phyloP scores from a whole-genome alignment of 169 alveolate genomes.

The Theileria orientalis region DNA sequence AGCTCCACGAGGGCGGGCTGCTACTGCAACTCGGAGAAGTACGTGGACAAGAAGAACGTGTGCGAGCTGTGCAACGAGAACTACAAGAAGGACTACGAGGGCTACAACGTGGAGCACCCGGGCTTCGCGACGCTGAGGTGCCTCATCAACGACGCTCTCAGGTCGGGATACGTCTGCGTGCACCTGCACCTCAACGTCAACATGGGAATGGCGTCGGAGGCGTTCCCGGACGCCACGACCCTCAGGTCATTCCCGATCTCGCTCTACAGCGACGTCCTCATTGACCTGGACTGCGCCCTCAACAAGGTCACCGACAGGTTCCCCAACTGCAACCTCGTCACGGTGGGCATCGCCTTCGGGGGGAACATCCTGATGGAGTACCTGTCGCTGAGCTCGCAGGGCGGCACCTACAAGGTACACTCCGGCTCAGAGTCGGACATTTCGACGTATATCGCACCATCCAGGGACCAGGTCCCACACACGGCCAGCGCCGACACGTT shows the following conservation, averaged over 20 bases:
- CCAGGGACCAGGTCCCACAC: neutral
- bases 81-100: conserved; percentile 6
- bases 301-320: conserved; percentile 27
- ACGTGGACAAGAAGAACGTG: neutral
- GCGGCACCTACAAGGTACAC: neutral
- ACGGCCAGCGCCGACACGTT: neutral
- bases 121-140: conserved; percentile 18
- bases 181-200: conserved; percentile 61
- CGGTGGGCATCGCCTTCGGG: conserved; percentile 57
- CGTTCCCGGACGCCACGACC: conserved; percentile 47
- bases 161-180: conserved; percentile 53
- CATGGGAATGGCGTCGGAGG: conserved; percentile 64
- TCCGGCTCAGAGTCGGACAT: conserved; percentile 4
- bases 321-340: conserved; percentile 45
- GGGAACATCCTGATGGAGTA: conserved; percentile 59
- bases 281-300: conserved; percentile 52
- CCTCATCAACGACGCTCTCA: conserved; percentile 49
- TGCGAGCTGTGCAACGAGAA: conserved; percentile 27
- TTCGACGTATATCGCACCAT: neutral
- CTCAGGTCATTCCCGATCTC: conserved; percentile 56
- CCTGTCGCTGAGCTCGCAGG: conserved; percentile 32
- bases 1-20: conserved; percentile 43
- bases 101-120: conserved; percentile 47
- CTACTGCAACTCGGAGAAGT: conserved; percentile 9
- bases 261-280: conserved; percentile 46